phyloP scores from a whole-genome alignment of 148 eudicot genomes.

The Suaeda aralocaspica region DNA sequence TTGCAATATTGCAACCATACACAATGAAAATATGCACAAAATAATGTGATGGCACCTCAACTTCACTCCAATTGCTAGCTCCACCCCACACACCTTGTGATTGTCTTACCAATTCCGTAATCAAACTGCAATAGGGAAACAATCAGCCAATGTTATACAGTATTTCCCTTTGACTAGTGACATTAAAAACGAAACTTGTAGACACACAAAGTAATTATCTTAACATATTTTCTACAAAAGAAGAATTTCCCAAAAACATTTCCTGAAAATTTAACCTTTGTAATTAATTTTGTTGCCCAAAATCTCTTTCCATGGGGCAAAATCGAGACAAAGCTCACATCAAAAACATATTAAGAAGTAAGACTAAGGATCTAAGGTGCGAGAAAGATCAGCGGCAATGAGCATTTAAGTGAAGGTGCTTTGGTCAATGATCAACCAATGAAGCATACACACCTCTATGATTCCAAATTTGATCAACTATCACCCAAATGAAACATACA shows the following conservation, averaged over 20 bases:
- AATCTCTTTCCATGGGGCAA: neutral
- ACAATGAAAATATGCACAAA: neutral
- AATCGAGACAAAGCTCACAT: neutral
- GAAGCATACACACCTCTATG: neutral
- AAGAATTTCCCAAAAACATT: neutral
- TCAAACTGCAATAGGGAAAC: slow-evolving; percentile 43
- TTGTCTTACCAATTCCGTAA: slow-evolving; percentile 66
- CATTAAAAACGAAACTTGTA: neutral
- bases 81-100: slow-evolving; percentile 66
- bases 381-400: neutral
- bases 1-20: neutral
- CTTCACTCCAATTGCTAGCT: slow-evolving; percentile 69
- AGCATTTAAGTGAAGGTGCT: too few relatives aligned
- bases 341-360: too few relatives aligned
- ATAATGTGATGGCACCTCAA: slow-evolving; percentile 50
- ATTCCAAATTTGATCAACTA: neutral
- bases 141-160: neutral
- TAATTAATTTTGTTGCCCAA: neutral
- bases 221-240: neutral
- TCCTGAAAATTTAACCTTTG: neutral
- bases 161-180: neutral
- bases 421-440: too few relatives aligned
- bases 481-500: neutral
- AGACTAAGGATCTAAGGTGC: neutral
- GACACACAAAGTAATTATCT: neutral